Conservation (phyloP, 805 yeast genomes). For the Candida arabinofermentans region DNA sequence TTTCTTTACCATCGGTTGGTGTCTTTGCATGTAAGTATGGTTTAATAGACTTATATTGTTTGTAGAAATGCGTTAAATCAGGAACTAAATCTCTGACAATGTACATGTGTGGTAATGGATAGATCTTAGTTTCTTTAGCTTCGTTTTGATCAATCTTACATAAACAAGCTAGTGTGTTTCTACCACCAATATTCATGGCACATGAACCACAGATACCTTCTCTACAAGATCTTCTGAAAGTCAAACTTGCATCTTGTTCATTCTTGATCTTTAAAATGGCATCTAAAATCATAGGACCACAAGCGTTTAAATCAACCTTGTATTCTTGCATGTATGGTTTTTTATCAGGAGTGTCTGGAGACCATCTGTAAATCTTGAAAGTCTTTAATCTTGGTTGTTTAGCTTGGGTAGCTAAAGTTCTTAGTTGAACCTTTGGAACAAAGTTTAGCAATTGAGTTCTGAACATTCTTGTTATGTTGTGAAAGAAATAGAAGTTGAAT, state of each 20-base stretch:
- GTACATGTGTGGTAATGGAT: conserved; percentile 97
- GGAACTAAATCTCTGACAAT: conserved; percentile 97
- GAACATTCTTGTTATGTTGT: conserved; percentile 4
- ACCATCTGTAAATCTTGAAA: conserved; percentile 96
- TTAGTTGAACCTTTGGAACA: conserved; percentile 12
- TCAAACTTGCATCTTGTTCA: conserved; percentile 93
- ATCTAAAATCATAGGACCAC: conserved; percentile 98
- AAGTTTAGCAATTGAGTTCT: conserved; percentile 10
- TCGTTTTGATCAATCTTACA: conserved; percentile 86
- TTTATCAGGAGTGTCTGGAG: conserved; percentile 91
- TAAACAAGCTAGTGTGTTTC: conserved; percentile 94
- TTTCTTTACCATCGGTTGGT: conserved; percentile 91
- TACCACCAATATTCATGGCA: conserved; percentile 99
- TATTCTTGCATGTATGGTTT: conserved; percentile 85
- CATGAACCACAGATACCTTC: conserved; percentile 99
- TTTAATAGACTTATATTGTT: conserved; percentile 97
- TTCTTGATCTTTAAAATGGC: conserved; percentile 92
- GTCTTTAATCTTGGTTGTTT: conserved; percentile 64
- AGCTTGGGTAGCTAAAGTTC: conserved; percentile 49
- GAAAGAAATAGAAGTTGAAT: not conserved
- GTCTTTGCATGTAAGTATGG: conserved; percentile 87
- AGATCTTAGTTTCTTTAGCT: conserved; percentile 74
- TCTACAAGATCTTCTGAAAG: conserved; percentile 97
- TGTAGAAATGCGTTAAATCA: conserved; percentile 94
- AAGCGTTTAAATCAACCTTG: conserved; percentile 78